Percentiles rank a stretch among this genome's conserved stretches.
Evolutionary conservation across 441 rosid genomes (phyloP).

Genomic region (Mallotus japonicus): DNA sequence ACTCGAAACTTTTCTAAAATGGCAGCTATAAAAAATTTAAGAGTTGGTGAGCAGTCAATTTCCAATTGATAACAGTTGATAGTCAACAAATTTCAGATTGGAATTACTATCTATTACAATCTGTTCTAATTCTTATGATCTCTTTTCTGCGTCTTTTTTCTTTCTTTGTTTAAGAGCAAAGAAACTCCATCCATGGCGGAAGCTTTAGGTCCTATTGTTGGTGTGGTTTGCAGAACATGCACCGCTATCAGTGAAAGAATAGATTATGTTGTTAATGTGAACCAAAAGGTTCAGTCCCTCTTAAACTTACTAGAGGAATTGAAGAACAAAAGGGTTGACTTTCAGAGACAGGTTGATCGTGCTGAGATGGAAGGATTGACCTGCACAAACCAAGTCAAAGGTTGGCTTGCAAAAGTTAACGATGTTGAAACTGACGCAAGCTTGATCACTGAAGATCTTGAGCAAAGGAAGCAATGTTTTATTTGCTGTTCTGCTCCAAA

Average conservation of each 20-base stretch:
- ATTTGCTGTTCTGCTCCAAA: slow-evolving; percentile 22
- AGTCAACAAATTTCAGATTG: too few species aligned
- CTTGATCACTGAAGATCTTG: slow-evolving; percentile 20
- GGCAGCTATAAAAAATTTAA: slow-evolving; percentile 1
- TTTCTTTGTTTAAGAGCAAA: neutral
- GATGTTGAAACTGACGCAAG: slow-evolving; percentile 34
- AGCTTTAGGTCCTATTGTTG: slow-evolving; percentile 11
- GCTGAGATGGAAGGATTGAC: slow-evolving; percentile 35
- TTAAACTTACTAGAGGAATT: slow-evolving; percentile 29
- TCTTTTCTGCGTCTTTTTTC: neutral
- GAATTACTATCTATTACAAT: too few species aligned
- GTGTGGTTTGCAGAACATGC: slow-evolving; percentile 11
- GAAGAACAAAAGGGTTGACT: slow-evolving; percentile 41
- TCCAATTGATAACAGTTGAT: neutral
- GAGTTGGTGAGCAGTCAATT: neutral
- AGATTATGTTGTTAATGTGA: slow-evolving; percentile 23
- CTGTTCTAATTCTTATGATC: neutral
- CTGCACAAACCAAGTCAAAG: slow-evolving; percentile 33
- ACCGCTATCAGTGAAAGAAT: neutral
- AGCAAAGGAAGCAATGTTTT: slow-evolving; percentile 24
- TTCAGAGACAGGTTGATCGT: slow-evolving; percentile 25
- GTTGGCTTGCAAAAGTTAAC: slow-evolving; percentile 37
- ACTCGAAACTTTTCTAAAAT: neutral
- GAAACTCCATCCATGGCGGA: slow-evolving; percentile 25
- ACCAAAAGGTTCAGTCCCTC: slow-evolving; percentile 30